Percentiles rank a stretch among this genome's conserved stretches.
Evolutionary conservation across 495 filamentous ascomycete species (phyloP).

Genomic region (Penicillium riverlandense): DNA sequence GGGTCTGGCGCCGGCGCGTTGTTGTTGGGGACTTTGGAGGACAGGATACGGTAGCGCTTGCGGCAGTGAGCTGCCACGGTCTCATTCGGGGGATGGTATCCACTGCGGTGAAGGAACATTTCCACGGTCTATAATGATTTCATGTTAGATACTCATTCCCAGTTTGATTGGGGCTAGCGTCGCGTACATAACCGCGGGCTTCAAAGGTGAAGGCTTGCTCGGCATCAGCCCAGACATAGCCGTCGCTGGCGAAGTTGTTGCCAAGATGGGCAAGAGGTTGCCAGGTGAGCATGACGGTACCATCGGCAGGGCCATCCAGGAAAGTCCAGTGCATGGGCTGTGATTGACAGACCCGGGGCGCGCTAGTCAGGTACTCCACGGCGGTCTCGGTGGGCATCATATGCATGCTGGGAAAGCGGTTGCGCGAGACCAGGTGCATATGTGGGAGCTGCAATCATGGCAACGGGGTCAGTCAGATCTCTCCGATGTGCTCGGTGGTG

Average conservation of each 20-base stretch:
- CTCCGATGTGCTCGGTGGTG: constrained; percentile 1
- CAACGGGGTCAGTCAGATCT: constrained; percentile 12
- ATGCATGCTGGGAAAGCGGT: constrained; percentile 61
- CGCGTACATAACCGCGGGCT: constrained; percentile 67
- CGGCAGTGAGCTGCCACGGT: constrained; percentile 63
- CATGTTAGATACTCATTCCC: neutral
- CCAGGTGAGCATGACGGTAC: constrained; percentile 78
- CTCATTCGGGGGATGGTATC: constrained; percentile 64
- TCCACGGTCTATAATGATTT: constrained; percentile 54
- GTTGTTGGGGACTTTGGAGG: constrained; percentile 45
- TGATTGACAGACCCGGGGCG: constrained; percentile 67
- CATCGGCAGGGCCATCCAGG: constrained; percentile 72
- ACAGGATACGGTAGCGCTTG: constrained; percentile 74
- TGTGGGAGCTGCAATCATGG: constrained; percentile 58
- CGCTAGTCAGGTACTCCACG: constrained; percentile 67
- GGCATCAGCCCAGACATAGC: constrained; percentile 78
- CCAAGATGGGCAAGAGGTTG: constrained; percentile 63
- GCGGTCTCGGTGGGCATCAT: constrained; percentile 61
- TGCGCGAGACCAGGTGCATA: constrained; percentile 75
- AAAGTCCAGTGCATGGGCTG: constrained; percentile 89
- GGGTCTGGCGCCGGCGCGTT: constrained; percentile 62
- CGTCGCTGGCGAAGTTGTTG: constrained; percentile 76
- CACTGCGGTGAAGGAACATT: constrained; percentile 71
- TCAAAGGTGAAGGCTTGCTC: constrained; percentile 67
- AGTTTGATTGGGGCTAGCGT: neutral